Base-by-base conservation (phyloP, 441 rosid species). In the Erysimum cheiri region DNA sequence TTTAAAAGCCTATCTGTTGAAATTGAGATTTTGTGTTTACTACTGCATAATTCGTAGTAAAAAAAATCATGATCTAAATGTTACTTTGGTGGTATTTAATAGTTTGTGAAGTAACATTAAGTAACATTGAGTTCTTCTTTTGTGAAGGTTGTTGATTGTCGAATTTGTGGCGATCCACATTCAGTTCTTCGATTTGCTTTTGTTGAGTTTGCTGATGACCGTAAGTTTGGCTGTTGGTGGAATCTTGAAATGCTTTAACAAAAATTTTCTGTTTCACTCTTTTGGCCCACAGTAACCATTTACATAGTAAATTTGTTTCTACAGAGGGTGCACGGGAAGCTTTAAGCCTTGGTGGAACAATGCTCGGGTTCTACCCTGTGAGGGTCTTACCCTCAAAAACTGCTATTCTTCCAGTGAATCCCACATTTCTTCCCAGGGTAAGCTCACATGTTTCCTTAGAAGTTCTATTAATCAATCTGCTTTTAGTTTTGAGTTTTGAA, bases 331-430 rank as follows among this genome's bases (percentile, higher is more conserved):
- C 93, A 65, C 64, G 77, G 19, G 83, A 80, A 39, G 88, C 93
- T 50, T 73, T 87, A 76, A 77, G 73, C 78, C 85, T 87, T 24
- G 84, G 85, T 53, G 90, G 93, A 80, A 87, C 88, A 32, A 77
- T 83, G 86, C 76, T 87, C 2, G 93, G 93, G 50, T 87, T 69
- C 79, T 85, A 85, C 72, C 93, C 90, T 0, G 81, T 87, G 76
- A 81, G 85, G 80, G 90, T 87, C 76, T 83, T 87, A 77, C 93
- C 90, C 48, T 87, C 93, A n/a, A 87, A 87, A 77, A 87, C 93
- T 59, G 90, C 93, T 43, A 87, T 87, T 62, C 93, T 87, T 73
- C 93, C 90, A 15, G 93, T 87, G 76, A 87, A 87, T 78, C 93
- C 93, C n/a, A 84, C 77, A 41, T 87, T 77, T 80, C 90, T 87